phyloP scores from a whole-genome alignment of 306 rosid genomes.

The Cicer pinnatifidum region DNA sequence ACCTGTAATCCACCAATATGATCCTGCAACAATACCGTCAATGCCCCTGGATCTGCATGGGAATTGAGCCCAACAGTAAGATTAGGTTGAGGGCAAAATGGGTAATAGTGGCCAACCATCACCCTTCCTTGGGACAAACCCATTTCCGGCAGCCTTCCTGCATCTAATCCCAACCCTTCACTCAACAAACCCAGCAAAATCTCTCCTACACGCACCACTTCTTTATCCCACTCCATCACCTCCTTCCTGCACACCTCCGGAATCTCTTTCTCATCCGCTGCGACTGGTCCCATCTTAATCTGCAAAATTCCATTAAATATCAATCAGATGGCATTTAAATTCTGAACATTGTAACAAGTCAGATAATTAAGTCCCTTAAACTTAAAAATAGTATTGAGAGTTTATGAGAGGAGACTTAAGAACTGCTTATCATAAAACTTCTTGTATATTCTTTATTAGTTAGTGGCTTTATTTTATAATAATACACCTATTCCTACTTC shows the following conservation, averaged over 20 bases:
- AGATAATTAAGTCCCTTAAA: background rate
- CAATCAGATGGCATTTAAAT: background rate
- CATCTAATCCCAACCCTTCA: slow-evolving; percentile 57
- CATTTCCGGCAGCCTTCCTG: slow-evolving; percentile 39
- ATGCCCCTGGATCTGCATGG: slow-evolving; percentile 78
- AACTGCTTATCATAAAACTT: too few relatives aligned
- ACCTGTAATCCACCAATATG: slow-evolving; percentile 87
- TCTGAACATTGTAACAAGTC: background rate
- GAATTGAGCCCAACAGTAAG: slow-evolving; percentile 69
- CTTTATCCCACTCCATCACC: slow-evolving; percentile 59
- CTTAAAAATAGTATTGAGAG: background rate
- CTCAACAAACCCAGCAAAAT: slow-evolving; percentile 48
- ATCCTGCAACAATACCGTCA: slow-evolving; percentile 73
- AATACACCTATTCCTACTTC: too few relatives aligned
- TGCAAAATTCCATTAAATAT: slow-evolving; percentile 26
- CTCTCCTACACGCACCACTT: slow-evolving; percentile 56
- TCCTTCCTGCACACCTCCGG: slow-evolving; percentile 64
- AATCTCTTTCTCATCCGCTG: slow-evolving; percentile 32
- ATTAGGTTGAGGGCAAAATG: slow-evolving; percentile 61
- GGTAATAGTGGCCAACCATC: slow-evolving; percentile 57
- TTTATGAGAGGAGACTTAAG: too few relatives aligned
- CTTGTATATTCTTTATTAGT: too few relatives aligned
- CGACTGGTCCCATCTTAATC: slow-evolving; percentile 52
- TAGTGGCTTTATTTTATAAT: too few relatives aligned
- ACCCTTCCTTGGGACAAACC: slow-evolving; percentile 47